phyloP scores from a whole-genome alignment of 768 basidiomycete species.

The Coprinopsis sp. region DNA sequence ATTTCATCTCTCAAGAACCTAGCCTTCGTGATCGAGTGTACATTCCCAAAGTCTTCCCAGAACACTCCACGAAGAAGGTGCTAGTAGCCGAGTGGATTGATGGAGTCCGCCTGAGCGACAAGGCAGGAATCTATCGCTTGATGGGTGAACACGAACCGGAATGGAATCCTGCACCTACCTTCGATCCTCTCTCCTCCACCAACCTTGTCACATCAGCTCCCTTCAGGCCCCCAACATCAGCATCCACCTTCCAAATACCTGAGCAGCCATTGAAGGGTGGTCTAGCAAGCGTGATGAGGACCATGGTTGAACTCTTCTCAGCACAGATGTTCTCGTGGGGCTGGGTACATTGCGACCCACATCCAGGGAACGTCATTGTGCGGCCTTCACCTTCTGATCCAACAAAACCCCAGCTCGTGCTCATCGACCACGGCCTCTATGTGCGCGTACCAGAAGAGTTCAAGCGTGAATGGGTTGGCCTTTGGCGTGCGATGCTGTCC shows the following conservation, averaged over 20 bases:
- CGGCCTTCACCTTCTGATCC: slow-evolving; percentile 50
- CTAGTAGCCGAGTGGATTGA: slow-evolving; percentile 87
- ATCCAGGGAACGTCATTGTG: slow-evolving; percentile 76
- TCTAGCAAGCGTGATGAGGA: slow-evolving; percentile 66
- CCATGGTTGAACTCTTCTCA: slow-evolving; percentile 82
- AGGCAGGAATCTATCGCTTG: slow-evolving; percentile 47
- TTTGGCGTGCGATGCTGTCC: slow-evolving; percentile 67
- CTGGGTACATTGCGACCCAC: slow-evolving; percentile 78
- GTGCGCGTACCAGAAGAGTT: slow-evolving; percentile 66
- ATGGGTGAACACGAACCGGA: slow-evolving; percentile 44
- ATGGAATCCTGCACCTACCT: background rate
- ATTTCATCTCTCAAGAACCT: slow-evolving; percentile 66
- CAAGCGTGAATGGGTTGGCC: slow-evolving; percentile 65
- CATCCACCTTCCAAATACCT: slow-evolving; percentile 20
- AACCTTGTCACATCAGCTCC: slow-evolving; percentile 7
- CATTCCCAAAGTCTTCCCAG: slow-evolving; percentile 71
- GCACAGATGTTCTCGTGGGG: slow-evolving; percentile 93
- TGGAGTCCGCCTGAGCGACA: slow-evolving; percentile 68
- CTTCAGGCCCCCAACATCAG: slow-evolving; percentile 4
- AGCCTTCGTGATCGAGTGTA: slow-evolving; percentile 65
- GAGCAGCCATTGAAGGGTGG: slow-evolving; percentile 53
- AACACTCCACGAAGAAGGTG: slow-evolving; percentile 70
- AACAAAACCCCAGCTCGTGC: slow-evolving; percentile 56
- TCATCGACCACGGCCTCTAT: slow-evolving; percentile 92
- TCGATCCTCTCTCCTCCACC: slow-evolving; percentile 5